phyloP scores from a whole-genome alignment of 176 grass and related monocot genomes.

The Musa troglodytarum region DNA sequence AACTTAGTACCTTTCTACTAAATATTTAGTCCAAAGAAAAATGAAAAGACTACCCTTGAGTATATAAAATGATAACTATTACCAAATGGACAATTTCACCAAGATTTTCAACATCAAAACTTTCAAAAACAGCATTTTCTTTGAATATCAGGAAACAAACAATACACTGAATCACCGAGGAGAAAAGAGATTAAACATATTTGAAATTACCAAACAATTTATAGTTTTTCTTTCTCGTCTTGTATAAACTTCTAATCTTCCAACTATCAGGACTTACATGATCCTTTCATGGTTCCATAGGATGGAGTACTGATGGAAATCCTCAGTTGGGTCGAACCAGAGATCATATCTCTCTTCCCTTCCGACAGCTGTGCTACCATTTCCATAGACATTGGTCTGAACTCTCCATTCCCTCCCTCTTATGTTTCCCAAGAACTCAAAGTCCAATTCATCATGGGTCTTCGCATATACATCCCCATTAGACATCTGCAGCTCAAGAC shows the following conservation, averaged over 20 bases:
- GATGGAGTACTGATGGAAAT: constrained; percentile 90
- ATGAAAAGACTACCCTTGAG: background rate
- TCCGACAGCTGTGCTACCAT: constrained; percentile 66
- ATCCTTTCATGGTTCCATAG: constrained; percentile 54
- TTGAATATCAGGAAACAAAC: too few relatives aligned
- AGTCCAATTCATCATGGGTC: constrained; percentile 94
- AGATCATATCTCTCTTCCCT: constrained; percentile 91
- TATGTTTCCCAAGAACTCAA: constrained; percentile 92
- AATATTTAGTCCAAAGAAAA: background rate
- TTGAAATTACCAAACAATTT: background rate
- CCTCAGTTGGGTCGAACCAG: constrained; percentile 81
- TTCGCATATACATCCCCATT: constrained; percentile 77
- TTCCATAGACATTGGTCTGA: constrained; percentile 89
- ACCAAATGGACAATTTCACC: background rate
- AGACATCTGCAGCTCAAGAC: constrained; percentile 40
- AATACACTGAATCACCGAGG: too few relatives aligned
- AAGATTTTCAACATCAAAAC: too few relatives aligned
- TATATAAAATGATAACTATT: background rate
- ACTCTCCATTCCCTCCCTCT: constrained; percentile 73
- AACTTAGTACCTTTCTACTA: background rate
- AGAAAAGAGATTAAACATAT: too few relatives aligned
- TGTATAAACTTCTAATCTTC: background rate
- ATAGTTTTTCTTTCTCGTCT: background rate
- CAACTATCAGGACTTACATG: constrained; percentile 35
- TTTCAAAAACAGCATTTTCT: too few relatives aligned